These are phyloP conservation scores for Vairimorpha necatrix DNA, from an alignment of 371 early-diverging fungal genomes.

Conservation along the genomic window DNA sequence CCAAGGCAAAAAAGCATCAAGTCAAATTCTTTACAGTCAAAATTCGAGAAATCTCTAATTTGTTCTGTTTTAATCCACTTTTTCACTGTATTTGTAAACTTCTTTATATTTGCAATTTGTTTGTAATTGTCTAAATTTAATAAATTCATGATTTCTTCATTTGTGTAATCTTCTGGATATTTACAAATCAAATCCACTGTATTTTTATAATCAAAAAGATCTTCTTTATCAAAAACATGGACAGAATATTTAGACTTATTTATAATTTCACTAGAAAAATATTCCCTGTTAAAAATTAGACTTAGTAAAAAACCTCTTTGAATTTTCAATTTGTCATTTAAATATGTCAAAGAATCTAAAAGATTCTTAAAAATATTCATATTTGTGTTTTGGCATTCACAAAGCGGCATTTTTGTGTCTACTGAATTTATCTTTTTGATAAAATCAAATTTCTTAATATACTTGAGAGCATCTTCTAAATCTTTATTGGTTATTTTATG, in stretches of 20 bases:
- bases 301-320: background rate
- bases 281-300: background rate
- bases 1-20: background rate
- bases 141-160: background rate
- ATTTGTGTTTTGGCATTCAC: background rate
- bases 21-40: background rate
- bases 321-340: conserved; percentile 3
- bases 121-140: background rate
- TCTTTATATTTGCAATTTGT: background rate
- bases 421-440: background rate
- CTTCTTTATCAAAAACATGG: conserved; percentile 31
- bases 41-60: background rate
- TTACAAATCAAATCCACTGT: conserved; percentile 6
- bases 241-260: conserved; percentile 16
- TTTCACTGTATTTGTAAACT: background rate
- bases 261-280: conserved; percentile 28
- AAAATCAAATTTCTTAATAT: background rate
- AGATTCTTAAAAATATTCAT: background rate
- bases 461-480: background rate
- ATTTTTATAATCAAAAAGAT: conserved; percentile 2
- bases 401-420: background rate
- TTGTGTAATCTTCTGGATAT: conserved; percentile 22
- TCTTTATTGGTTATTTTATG: conserved; percentile 16
- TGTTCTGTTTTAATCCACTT: background rate
- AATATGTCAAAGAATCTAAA: background rate